Percentiles rank a stretch among this genome's conserved stretches.
phyloP scores from a whole-genome alignment of 495 filamentous ascomycete species.

The Tuber indicum region DNA sequence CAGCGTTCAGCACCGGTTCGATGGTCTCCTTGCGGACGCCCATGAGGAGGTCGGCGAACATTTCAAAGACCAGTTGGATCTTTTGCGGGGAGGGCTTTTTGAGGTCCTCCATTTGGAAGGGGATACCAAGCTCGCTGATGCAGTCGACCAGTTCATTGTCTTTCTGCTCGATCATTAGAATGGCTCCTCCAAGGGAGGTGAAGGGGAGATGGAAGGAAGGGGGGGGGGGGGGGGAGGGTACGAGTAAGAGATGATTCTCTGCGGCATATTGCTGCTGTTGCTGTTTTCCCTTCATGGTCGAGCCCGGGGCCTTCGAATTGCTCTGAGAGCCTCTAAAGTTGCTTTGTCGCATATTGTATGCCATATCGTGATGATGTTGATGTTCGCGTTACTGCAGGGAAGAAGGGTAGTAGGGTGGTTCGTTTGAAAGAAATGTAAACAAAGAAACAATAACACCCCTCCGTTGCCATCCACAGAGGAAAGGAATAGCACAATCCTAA shows the following conservation, averaged over 20 bases:
- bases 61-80: slow-evolving; percentile 94
- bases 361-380: slow-evolving; percentile 15
- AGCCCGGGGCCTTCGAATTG: slow-evolving; percentile 30
- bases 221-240: neutral
- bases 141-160: slow-evolving; percentile 92
- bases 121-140: slow-evolving; percentile 90
- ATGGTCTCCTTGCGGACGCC: slow-evolving; percentile 84
- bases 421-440: slow-evolving; percentile 11
- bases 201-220: neutral
- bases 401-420: neutral
- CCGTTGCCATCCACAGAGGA: slow-evolving; percentile 17
- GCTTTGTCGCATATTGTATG: slow-evolving; percentile 33
- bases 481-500: neutral
- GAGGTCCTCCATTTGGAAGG: slow-evolving; percentile 79
- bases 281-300: slow-evolving; percentile 17
- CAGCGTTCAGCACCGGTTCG: slow-evolving; percentile 88
- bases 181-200: neutral
- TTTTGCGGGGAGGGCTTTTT: slow-evolving; percentile 88
- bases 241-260: slow-evolving; percentile 33
- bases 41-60: slow-evolving; percentile 89
- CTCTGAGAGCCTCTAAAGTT: slow-evolving; percentile 33
- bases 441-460: slow-evolving; percentile 8
- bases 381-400: neutral
- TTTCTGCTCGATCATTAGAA: slow-evolving; percentile 15
- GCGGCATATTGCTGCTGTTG: slow-evolving; percentile 20